Percentiles rank a stretch among this genome's conserved stretches.
phyloP scores from a whole-genome alignment of 331 rosid genomes.

The Acacia concinna region DNA sequence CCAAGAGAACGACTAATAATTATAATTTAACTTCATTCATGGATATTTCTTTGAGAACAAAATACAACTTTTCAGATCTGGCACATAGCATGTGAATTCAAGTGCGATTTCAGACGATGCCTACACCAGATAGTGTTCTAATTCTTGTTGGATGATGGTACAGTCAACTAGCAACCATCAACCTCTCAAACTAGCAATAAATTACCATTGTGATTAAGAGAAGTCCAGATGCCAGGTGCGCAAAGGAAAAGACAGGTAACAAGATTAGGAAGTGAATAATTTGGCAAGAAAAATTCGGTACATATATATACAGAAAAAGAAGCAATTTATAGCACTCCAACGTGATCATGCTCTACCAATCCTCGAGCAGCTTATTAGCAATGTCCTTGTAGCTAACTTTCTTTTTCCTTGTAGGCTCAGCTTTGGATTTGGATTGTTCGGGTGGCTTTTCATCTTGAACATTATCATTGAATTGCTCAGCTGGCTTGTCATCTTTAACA shows the following conservation, averaged over 20 bases:
- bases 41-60: neutral
- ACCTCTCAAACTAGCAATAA: neutral
- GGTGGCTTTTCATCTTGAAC: neutral
- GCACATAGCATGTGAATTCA: neutral
- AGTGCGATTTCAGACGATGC: neutral
- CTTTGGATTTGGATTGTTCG: neutral
- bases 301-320: constrained; percentile 1
- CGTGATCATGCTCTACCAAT: constrained; percentile 40
- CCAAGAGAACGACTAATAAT: neutral
- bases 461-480: neutral
- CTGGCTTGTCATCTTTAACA: constrained; percentile 27
- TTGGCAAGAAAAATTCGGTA: neutral
- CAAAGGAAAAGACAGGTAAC: neutral
- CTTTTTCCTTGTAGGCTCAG: constrained; percentile 48
- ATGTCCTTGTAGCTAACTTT: constrained; percentile 76
- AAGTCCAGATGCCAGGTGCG: neutral
- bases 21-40: neutral
- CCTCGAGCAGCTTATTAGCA: constrained; percentile 58
- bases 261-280: no score
- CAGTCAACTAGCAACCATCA: neutral
- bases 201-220: no score
- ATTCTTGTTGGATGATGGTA: neutral
- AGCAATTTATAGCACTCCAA: neutral
- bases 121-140: no score
- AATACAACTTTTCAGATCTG: neutral